Conservation (phyloP, 1,284 basidiomycete genomes). For the Golubevia pallescens region DNA sequence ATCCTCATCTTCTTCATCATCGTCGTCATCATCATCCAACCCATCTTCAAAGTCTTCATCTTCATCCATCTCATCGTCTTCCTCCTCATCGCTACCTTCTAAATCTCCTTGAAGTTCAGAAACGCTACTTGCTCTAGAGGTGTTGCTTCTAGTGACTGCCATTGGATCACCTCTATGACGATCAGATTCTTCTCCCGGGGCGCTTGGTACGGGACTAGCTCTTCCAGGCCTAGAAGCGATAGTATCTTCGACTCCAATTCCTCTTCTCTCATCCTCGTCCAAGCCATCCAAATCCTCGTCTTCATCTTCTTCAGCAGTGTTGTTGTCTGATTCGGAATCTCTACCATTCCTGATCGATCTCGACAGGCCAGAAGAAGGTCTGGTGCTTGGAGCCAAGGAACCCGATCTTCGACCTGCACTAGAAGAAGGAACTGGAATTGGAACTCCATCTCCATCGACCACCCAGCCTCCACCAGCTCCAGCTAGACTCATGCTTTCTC, state of each 20-base stretch:
- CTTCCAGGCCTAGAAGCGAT: slow-evolving; percentile 43
- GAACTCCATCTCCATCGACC: slow-evolving; percentile 60
- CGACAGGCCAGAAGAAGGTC: slow-evolving; percentile 26
- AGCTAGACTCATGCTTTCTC: slow-evolving; percentile 66
- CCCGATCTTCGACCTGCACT: slow-evolving; percentile 8
- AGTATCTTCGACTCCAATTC: slow-evolving; percentile 60
- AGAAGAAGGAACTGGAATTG: slow-evolving; percentile 22
- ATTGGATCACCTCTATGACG: slow-evolving; percentile 36
- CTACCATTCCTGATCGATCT: not conserved
- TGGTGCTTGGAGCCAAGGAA: slow-evolving; percentile 27
- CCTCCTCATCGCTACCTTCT: slow-evolving; percentile 63
- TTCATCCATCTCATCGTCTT: slow-evolving; percentile 26
- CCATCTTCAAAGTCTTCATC: slow-evolving; percentile 46
- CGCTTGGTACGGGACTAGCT: slow-evolving; percentile 51
- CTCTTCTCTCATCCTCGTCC: slow-evolving; percentile 59
- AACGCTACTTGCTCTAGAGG: slow-evolving; percentile 27
- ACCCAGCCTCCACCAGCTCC: slow-evolving; percentile 21
- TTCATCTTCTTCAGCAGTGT: slow-evolving; percentile 66
- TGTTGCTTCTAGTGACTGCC: slow-evolving; percentile 27
- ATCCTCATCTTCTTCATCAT: slow-evolving; percentile 33
- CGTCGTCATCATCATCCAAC: slow-evolving; percentile 37
- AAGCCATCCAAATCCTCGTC: slow-evolving; percentile 51
- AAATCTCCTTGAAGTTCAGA: slow-evolving; percentile 61
- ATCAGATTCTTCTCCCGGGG: slow-evolving; percentile 36
- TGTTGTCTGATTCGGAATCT: slow-evolving; percentile 42